Base-by-base conservation (phyloP, 176 grass and related monocot species). In the Hsuehochloa calcarea region DNA sequence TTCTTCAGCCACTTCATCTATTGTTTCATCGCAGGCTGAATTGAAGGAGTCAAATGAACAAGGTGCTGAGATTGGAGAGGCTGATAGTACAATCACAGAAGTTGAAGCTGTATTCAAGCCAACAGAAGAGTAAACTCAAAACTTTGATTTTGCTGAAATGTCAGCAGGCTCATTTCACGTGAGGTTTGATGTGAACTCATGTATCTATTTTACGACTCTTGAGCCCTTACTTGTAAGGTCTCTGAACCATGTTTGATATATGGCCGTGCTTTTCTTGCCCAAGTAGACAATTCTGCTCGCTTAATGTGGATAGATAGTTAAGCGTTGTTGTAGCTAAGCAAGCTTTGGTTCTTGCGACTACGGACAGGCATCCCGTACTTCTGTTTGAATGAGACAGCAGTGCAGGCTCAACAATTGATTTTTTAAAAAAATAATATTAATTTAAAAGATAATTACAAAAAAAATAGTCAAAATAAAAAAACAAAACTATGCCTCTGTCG, bases 21-120 rank as follows among this genome's bases (percentile, higher is more conserved):
- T 63, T 50, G 8, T 65, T 71, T 61, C 4, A 7, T 79, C 46
- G 79, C 86, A 95, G 91, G 87, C 85, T 31, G 96, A 94, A 85
- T 80, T 98, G 71, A 92, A 95, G 83, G 96, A 98, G 64, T 84
- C 88, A 52, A 89, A 95, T 77, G 83, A 90, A 69, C 85, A 89
- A 88, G 96, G 85, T 46, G 62, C 73, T 17, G 93, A 98, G 79
- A 90, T 95, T 41, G 89, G 71, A 70, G 93, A 98, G 77, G 93
- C 92, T 72, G 96, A 93, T 50, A 86, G 44, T 46, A 88, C 85
- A 34, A 92, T 92, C 35, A 38, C 83, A 19, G 91, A 93, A 85
- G 89, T 98, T 6, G 91, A 98, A 89, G 82, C 89, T 8, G 84
- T 92, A 31, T 68, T 91, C 67, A 72, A 88, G 67, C 85, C 74